phyloP scores from a whole-genome alignment of 768 basidiomycete species.

The Panus rudis region DNA sequence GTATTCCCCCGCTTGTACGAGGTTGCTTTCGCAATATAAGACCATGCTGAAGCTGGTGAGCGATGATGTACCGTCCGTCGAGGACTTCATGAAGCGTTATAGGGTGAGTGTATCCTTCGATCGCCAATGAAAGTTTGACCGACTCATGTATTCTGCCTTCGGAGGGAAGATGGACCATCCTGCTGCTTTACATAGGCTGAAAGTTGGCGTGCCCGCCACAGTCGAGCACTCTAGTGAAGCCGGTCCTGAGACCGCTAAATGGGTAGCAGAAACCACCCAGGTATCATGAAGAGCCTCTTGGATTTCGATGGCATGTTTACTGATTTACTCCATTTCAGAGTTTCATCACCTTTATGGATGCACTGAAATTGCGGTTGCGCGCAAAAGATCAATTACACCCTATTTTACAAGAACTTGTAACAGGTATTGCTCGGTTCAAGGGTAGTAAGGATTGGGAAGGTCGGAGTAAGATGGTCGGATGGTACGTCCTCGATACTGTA shows the following conservation, averaged over 20 bases:
- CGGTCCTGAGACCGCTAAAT: slow-evolving; percentile 89
- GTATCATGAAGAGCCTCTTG: slow-evolving; percentile 30
- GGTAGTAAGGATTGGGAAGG: slow-evolving; percentile 97
- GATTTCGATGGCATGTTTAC: neutral
- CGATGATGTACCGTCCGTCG: slow-evolving; percentile 78
- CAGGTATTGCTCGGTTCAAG: slow-evolving; percentile 90
- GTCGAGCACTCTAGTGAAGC: slow-evolving; percentile 93
- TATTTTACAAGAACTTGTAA: slow-evolving; percentile 90
- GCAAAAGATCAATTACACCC: slow-evolving; percentile 98
- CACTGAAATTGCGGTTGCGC: slow-evolving; percentile 83
- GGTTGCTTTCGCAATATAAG: slow-evolving; percentile 94
- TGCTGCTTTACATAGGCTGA: slow-evolving; percentile 83
- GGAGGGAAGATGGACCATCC: slow-evolving; percentile 97
- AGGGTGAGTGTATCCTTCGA: slow-evolving; percentile 40
- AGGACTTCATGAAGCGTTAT: slow-evolving; percentile 88
- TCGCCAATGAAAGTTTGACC: neutral
- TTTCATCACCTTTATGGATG: slow-evolving; percentile 99
- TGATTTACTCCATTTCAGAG: slow-evolving; percentile 39
- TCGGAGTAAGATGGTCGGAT: slow-evolving; percentile 85
- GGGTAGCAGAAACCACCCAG: slow-evolving; percentile 97
- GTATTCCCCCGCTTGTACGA: slow-evolving; percentile 94
- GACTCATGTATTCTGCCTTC: neutral
- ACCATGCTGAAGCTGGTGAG: slow-evolving; percentile 93
- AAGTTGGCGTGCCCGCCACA: slow-evolving; percentile 93
- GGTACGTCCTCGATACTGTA: slow-evolving; percentile 43